Base-by-base conservation (phyloP, 148 eudicot genomes). In the Chenopodium quinoa region DNA sequence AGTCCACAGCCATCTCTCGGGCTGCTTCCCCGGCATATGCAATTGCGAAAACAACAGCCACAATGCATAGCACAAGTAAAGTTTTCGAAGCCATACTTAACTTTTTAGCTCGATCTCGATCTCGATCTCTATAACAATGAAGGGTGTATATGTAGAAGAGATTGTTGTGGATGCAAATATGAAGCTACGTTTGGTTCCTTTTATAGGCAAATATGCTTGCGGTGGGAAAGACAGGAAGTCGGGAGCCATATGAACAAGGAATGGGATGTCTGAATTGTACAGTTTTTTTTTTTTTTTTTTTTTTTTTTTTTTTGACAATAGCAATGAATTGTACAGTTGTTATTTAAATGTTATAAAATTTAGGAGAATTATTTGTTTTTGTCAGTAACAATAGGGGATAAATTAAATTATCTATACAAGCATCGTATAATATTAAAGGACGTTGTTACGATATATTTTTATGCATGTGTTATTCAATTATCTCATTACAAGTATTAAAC, bases 1-100 rank as follows among this genome's bases (percentile, higher is more conserved):
- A 34, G n/a, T 5, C 27, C 5, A 9, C 27, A 40, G 25, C 29
- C 25, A 58, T 23, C 2, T 60, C 68, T 32, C 29, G 46, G 25
- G 78, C 69, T 32, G 78, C 37, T 4, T 56, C 78, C 12, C 10
- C 66, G 22, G 37, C 7, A 58, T 34, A 76, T 19, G 68, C 29
- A 8, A 76, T n/a, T 48, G 34, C 3, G 7, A 76, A 64, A 56
- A 29, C 48, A 31, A 76, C 22, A 13, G 78, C 48, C n/a, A 76
- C 23, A 60, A 76, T 20, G n/a, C 67, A 76, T 20, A 76, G 50
- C 14, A 76, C 10, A 76, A 76, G 48, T 31, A 76, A 76, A 60
- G 48, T 23, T 64, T 37, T 76, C 3, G 68, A 76, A 76, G 48
- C 78, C 78, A 75, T 75, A 22, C 19, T 74, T 20, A 62, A 20